These are phyloP conservation scores for Blastobotrys ciferrii DNA, from an alignment of 1,139 yeast genomes.

Conservation along the genomic window DNA sequence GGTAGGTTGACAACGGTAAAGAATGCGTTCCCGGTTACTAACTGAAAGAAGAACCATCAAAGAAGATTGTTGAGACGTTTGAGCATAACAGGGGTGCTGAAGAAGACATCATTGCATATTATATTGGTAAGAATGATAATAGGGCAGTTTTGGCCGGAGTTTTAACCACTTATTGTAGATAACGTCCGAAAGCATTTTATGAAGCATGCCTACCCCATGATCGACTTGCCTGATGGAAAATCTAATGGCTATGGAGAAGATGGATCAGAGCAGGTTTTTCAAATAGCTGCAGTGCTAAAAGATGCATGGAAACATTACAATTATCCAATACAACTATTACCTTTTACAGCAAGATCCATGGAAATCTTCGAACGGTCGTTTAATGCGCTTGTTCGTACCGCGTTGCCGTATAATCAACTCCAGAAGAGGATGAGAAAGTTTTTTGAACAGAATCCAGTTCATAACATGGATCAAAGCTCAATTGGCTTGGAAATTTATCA, in stretches of 20 bases:
- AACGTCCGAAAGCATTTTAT: slow-evolving; percentile 26
- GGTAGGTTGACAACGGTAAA: slow-evolving; percentile 2
- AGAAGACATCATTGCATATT: slow-evolving; percentile 15
- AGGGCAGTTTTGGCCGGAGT: neutral
- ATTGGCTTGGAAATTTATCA: slow-evolving; percentile 12
- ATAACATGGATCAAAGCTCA: slow-evolving; percentile 10
- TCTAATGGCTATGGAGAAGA: slow-evolving; percentile 7
- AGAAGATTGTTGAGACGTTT: slow-evolving; percentile 18
- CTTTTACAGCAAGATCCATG: slow-evolving; percentile 9
- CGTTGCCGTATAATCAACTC: slow-evolving; percentile 20
- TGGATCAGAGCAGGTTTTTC: slow-evolving; percentile 12
- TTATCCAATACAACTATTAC: slow-evolving; percentile 23
- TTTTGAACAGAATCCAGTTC: slow-evolving; percentile 17
- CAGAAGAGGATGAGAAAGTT: slow-evolving; percentile 14
- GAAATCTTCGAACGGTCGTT: slow-evolving; percentile 21
- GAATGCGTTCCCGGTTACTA: too few species aligned
- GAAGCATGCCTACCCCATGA: slow-evolving; percentile 23
- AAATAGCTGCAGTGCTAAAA: slow-evolving; percentile 19
- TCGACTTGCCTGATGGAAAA: slow-evolving; percentile 11
- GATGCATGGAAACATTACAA: slow-evolving; percentile 27
- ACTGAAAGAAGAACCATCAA: slow-evolving; percentile 18
- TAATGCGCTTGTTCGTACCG: slow-evolving; percentile 23
- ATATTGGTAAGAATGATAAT: slow-evolving; percentile 9
- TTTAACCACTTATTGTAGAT: slow-evolving; percentile 12
- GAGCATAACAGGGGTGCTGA: slow-evolving; percentile 17